Percentiles rank a stretch among this genome's conserved stretches.
These are phyloP conservation scores for Claviceps capensis DNA, from an alignment of 2,329 filamentous ascomycete genomes.

Conservation along the genomic window DNA sequence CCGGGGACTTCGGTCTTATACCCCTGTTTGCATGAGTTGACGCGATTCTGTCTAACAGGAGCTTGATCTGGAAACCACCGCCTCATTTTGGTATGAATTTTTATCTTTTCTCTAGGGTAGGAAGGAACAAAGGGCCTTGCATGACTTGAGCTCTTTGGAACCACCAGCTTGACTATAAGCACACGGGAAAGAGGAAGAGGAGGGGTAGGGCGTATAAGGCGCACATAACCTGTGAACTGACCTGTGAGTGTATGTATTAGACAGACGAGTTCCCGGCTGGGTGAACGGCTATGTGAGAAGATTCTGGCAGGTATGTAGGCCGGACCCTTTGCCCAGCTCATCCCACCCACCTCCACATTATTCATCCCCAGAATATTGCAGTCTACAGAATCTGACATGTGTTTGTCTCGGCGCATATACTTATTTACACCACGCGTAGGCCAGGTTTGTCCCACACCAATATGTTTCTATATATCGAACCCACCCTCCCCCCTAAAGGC, in stretches of 20 bases:
- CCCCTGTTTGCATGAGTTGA: neutral
- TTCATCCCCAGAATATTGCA: neutral
- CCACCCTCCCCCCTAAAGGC: neutral
- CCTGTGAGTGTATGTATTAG: conserved; percentile 28
- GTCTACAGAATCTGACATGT: too few relatives aligned
- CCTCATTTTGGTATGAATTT: conserved; percentile 67
- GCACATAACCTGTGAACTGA: neutral
- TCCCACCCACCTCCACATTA: neutral
- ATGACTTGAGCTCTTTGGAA: neutral
- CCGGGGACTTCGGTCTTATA: neutral
- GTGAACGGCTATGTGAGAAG: conserved; percentile 87
- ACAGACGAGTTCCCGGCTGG: conserved; percentile 74
- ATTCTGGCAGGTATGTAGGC: conserved; percentile 79
- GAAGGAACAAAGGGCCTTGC: neutral
- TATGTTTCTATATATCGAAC: neutral
- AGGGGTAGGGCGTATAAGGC: neutral
- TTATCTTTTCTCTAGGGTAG: neutral
- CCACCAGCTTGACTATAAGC: neutral
- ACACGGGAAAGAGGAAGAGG: neutral
- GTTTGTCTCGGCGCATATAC: neutral
- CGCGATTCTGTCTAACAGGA: conserved; percentile 31
- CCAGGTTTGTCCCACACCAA: conserved; percentile 4
- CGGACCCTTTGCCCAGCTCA: too few relatives aligned
- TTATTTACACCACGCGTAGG: neutral
- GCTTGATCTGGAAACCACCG: conserved; percentile 95